Base-by-base conservation (phyloP, 1,284 basidiomycete species). In the Ustilago shanxiensis region DNA sequence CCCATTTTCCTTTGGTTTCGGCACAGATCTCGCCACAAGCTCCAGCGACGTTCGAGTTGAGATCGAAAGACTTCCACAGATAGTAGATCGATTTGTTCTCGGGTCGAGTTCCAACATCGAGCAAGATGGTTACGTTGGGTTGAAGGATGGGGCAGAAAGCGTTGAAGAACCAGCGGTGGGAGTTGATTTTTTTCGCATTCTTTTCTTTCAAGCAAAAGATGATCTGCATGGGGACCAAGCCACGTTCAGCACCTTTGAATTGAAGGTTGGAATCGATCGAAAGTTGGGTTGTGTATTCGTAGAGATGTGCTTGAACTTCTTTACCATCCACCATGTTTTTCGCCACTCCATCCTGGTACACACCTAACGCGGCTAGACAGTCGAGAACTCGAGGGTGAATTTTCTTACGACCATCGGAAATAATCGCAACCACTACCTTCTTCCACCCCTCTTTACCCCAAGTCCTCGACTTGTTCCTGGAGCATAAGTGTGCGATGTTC, bases 371-470 rank as follows among this genome's bases (percentile, higher is more conserved):
- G 1, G 88, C 89, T 3, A 88, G 89, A 82, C 94, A 95, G 86
- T 98, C 95, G 8, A 98, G 90, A 0, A 98, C 95, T 6, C 95
- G 91, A 7, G 95, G 95, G 85, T 98, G 93, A 31, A 98, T 89
- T 77, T 94, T 93, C 85, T 92, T 93, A 26, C 97, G 91, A 0
- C 96, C 97, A 83, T 99, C 96, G 0, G 95, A 93, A 37, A 99
- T 92, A 77, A 99, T 97, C 50, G 77, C 68, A 4, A 86, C 84
- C 2, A 84, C 83, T 2, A 86, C 83, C 90, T 97, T 98, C 85
- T 98, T 94, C 96, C 96, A 99, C 0, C 94, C 92, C 62, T 98
- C 94, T 8, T 91, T 90, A 3, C 96, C 96, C 97, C 96, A 99
- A 0, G 94, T 96, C 67, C 94, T 91, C 13, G 93, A 95, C 81